A percentile compares a stretch with the other conserved stretches of the same genome.
Evolutionary conservation across 352 stramenopile genomes (phyloP).

Genomic region (Globisporangium spiculum): DNA sequence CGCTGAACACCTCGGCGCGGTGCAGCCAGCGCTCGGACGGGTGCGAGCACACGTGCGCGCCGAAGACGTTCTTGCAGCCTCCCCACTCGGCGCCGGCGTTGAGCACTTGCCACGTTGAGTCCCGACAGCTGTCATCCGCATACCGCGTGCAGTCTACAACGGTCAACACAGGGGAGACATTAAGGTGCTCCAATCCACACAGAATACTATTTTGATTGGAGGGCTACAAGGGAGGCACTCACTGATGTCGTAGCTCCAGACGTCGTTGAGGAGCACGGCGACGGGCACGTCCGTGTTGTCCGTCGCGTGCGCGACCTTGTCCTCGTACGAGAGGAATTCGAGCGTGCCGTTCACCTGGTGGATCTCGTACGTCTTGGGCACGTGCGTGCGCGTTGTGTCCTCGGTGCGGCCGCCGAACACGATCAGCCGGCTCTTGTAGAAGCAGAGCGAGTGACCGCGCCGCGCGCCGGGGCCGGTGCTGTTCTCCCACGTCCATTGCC

Average conservation of each 20-base stretch:
- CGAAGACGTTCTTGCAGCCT: slow-evolving; percentile 86
- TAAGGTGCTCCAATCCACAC: neutral
- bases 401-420: slow-evolving; percentile 93
- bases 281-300: slow-evolving; percentile 63
- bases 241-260: slow-evolving; percentile 95
- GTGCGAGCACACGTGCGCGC: slow-evolving; percentile 85
- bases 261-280: slow-evolving; percentile 93
- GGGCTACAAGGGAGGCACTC: slow-evolving; percentile 7
- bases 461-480: slow-evolving; percentile 64
- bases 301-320: slow-evolving; percentile 61
- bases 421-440: slow-evolving; percentile 79
- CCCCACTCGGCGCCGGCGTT: slow-evolving; percentile 87
- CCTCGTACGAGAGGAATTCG: slow-evolving; percentile 87
- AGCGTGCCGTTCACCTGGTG: slow-evolving; percentile 71
- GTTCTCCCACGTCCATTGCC: slow-evolving; percentile 78
- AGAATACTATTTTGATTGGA: neutral
- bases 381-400: slow-evolving; percentile 82
- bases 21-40: slow-evolving; percentile 89
- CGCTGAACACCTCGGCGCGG: slow-evolving; percentile 83
- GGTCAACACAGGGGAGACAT: neutral
- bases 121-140: slow-evolving; percentile 78
- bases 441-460: slow-evolving; percentile 84
- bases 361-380: slow-evolving; percentile 92
- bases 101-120: slow-evolving; percentile 84
- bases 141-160: slow-evolving; percentile 77